Evolutionary conservation across 2,329 filamentous ascomycete species (phyloP).

Genomic region (Trichoderma sp.): DNA sequence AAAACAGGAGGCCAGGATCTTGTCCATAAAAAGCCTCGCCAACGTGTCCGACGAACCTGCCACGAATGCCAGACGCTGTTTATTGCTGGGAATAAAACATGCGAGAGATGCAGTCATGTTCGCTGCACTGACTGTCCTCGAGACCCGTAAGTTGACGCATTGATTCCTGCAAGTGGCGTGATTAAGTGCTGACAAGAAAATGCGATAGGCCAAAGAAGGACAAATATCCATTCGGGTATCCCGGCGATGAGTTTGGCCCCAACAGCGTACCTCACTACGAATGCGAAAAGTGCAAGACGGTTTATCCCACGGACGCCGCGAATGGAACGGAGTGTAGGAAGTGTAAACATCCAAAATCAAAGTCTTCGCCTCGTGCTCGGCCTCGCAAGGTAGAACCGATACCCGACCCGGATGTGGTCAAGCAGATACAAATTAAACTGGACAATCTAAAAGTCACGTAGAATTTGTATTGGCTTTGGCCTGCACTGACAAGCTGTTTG

Average conservation of each 20-base stretch:
- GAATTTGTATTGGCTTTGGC: neutral
- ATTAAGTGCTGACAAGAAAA: neutral
- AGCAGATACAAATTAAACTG: conserved; percentile 55
- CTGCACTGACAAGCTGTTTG: neutral
- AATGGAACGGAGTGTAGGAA: conserved; percentile 54
- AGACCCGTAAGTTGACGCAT: conserved; percentile 61
- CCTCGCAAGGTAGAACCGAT: conserved; percentile 59
- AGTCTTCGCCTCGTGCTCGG: conserved; percentile 55
- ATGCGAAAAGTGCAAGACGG: conserved; percentile 61
- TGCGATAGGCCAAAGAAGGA: conserved; percentile 58
- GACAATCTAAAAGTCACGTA: conserved; percentile 40
- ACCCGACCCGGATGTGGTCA: conserved; percentile 59
- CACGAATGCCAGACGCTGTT: conserved; percentile 70
- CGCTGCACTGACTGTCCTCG: conserved; percentile 79
- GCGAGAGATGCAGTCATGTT: conserved; percentile 65
- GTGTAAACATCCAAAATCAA: conserved; percentile 60
- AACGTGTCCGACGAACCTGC: conserved; percentile 72
- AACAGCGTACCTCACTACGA: conserved; percentile 52
- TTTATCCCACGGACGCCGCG: conserved; percentile 50
- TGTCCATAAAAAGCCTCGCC: conserved; percentile 66
- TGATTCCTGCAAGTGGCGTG: neutral
- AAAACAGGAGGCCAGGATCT: conserved; percentile 67
- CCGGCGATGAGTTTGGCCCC: conserved; percentile 58
- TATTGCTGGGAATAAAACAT: conserved; percentile 55
- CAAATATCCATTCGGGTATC: conserved; percentile 68